Evolutionary conservation across 2,329 filamentous ascomycete genomes (phyloP), one percentile per base, ranked within the genome.

Genomic region (Tolypocladium album): DNA sequence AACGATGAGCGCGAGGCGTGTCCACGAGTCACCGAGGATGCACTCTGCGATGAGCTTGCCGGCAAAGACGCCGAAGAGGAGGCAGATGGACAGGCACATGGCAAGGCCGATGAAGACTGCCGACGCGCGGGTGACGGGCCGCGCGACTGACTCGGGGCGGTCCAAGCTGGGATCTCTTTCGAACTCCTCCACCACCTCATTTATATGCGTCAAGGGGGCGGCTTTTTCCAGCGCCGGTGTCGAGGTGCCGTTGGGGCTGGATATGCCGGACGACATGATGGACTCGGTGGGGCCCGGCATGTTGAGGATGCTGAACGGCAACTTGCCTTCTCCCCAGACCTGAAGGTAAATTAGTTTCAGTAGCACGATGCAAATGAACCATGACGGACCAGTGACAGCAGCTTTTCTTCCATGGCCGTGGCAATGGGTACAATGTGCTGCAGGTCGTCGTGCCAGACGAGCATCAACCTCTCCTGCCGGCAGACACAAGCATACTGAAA

Each of bases 401-500:
- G 65, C 63, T 69, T 71, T 59, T 72, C 69, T 56, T 74, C 71
- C 31, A 73, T 64, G 5, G 63, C 55, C 7, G 70, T 70, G 4
- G 72, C 75, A 56, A 76, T 72, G 22, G 70, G 67, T 42, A 79
- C 62, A 57, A 78, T 75, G 59, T 73, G 69, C 50, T 71, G 71
- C 17, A 76, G 63, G 40, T 75, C 71, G 59, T 77, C 73, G 58
- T 76, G 72, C 76, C 77, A 79, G 22, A 78, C 70, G 8, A 79
- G 67, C 9, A 79, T 64, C 24, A 78, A 62, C 3, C 71, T 67
- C 61, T 78, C 76, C 38, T 75, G 72, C 43, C 75, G 68, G 55
- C 75, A 70, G n/a, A 78, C 68, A 58, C 75, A 76, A 17, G 72
- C 72, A 60, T 76, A 78, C 58, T 76, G 74, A 59, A 73, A 76